A percentile compares a stretch with the other conserved stretches of the same genome.
Evolutionary conservation across 208 protist species (phyloP).

Genomic region (Blastocrithidia nonstop): DNA sequence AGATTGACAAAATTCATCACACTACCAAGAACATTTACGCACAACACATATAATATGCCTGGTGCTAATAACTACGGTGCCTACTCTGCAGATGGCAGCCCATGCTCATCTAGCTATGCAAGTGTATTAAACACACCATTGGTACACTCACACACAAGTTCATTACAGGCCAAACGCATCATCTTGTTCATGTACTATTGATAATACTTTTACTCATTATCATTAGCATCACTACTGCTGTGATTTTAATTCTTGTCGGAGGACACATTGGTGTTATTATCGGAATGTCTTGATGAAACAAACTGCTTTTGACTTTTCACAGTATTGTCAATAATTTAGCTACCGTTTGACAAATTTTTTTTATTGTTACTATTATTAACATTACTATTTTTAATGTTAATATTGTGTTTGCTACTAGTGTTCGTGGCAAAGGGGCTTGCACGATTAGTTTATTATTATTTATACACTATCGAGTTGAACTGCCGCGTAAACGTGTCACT

Average conservation of each 20-base stretch:
- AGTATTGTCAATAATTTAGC: too few relatives aligned
- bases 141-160: slow-evolving; percentile 37
- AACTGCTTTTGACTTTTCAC: too few relatives aligned
- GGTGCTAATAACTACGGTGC: slow-evolving; percentile 6
- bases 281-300: too few relatives aligned
- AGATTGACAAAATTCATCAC: slow-evolving; percentile 21
- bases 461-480: too few relatives aligned
- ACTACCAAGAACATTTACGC: slow-evolving; percentile 23
- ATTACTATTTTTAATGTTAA: not conserved
- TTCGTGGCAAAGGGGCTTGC: not conserved
- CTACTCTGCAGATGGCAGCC: slow-evolving; percentile 11
- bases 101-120: slow-evolving; percentile 15
- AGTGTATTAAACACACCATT: slow-evolving; percentile 14
- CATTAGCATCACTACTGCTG: not conserved
- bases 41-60: slow-evolving; percentile 19
- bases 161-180: slow-evolving; percentile 36
- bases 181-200: slow-evolving; percentile 8
- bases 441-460: too few relatives aligned
- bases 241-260: not conserved
- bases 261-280: too few relatives aligned
- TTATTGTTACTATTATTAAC: not conserved
- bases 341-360: too few relatives aligned
- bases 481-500: not conserved
- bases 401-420: not conserved
- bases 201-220: slow-evolving; percentile 1